Evolutionary conservation across 352 stramenopile genomes (phyloP), one percentile per base, ranked within the genome.

Genomic region (Blastocystis sp.): DNA sequence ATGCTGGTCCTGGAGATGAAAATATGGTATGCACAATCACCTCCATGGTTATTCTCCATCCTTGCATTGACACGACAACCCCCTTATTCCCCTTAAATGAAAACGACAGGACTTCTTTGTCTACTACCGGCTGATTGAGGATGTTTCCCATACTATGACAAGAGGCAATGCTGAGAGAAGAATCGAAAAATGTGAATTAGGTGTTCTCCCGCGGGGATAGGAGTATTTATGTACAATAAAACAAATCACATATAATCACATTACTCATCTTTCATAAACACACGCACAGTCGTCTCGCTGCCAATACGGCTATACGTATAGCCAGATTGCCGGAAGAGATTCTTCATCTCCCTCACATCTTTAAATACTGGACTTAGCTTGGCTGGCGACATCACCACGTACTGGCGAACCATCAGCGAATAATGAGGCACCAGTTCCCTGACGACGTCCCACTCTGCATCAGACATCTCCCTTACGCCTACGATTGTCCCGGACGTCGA

Each of bases 41-140:
- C 30, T 85, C 91, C 91, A 91, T 91, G 20, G 26, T 88, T 34
- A 90, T 76, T 73, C 91, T 85, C 91, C 91, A 92, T 20, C 91
- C 91, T 73, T 92, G 91, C 90, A 92, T 92, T n/a, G 79, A 81
- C 3, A 75, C 85, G 20, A 92, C 30, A 24, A 65, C 78, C 7
- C 59, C 90, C 13, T 82, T 87, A n/a, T 90, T 56, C 24, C 54
- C 59, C n/a, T 89, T 47, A 45, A 78, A 87, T 39, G 53, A 30
- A 41, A 68, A 54, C 4, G 69, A 55, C 7, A 43, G 2, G 34
- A 73, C 63, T 24, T 91, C 47, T 82, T 91, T 91, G 37, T 81
- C 56, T 18, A 55, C 90, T 24, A 91, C 54, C 13, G 90, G 90
- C 76, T 91, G 91, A 47, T 91, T 88, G 30, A 91, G 68, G 41